phyloP scores from a whole-genome alignment of 371 early-diverging fungal species.

The Cokeromyces recurvatus region DNA sequence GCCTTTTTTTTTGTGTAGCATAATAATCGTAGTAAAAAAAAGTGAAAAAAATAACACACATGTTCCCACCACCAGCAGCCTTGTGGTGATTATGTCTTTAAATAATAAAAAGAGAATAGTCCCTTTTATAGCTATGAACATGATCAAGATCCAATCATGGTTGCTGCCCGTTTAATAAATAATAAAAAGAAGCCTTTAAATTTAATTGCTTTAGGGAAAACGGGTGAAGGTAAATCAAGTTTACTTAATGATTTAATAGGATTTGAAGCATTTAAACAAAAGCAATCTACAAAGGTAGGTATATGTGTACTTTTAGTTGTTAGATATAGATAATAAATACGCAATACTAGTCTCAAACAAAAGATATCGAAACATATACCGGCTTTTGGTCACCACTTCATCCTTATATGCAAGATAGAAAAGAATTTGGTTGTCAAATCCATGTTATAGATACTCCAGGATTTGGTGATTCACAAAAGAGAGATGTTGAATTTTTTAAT shows the following conservation, averaged over 20 bases:
- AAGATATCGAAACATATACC: slow-evolving; percentile 16
- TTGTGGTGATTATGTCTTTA: too few species aligned
- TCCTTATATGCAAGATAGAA: slow-evolving; percentile 25
- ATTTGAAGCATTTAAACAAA: slow-evolving; percentile 30
- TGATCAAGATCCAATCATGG: slow-evolving; percentile 29
- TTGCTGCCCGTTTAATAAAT: slow-evolving; percentile 15
- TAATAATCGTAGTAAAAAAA: too few species aligned
- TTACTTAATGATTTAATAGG: slow-evolving; percentile 41
- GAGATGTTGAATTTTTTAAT: slow-evolving; percentile 27
- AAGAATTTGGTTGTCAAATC: slow-evolving; percentile 31
- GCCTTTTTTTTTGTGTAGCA: too few species aligned
- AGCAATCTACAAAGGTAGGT: slow-evolving; percentile 29
- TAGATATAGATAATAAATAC: too few species aligned
- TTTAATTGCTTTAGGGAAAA: slow-evolving; percentile 38
- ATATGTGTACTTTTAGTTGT: too few species aligned
- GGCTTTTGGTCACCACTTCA: slow-evolving; percentile 41
- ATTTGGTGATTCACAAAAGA: slow-evolving; percentile 35
- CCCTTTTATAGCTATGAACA: slow-evolving; percentile 24
- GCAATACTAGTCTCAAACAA: slow-evolving; percentile 46
- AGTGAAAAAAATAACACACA: too few species aligned
- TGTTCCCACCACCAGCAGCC: too few species aligned
- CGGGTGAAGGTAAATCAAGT: slow-evolving; percentile 47
- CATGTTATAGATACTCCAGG: slow-evolving; percentile 38
- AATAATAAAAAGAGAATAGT: too few species aligned
- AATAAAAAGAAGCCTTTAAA: neutral